Evolutionary conservation across 306 rosid species (phyloP).

Genomic region (Hippophae gyantsensis): DNA sequence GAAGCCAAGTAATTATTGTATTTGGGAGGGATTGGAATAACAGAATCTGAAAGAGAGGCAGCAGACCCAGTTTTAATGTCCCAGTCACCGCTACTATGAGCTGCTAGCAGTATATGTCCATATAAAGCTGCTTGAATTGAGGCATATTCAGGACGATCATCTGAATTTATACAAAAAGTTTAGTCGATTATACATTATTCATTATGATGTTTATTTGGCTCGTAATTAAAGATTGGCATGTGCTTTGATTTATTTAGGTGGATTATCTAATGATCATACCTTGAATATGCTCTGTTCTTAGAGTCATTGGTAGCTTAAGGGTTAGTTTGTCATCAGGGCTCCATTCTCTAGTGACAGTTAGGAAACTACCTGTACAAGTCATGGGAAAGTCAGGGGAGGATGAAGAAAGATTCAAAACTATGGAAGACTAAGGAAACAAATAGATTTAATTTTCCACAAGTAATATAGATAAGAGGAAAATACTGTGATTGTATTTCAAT

Average conservation of each 20-base stretch:
- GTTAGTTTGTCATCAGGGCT: constrained; percentile 44
- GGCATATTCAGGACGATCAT: constrained; percentile 57
- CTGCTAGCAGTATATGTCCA: constrained; percentile 73
- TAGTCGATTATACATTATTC: constrained; percentile 10
- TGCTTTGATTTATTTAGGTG: background rate
- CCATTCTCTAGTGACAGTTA: constrained; percentile 46
- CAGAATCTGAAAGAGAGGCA: constrained; percentile 38
- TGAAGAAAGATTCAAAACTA: background rate
- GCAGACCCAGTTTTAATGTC: constrained; percentile 33
- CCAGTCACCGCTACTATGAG: constrained; percentile 47
- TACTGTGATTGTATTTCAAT: background rate
- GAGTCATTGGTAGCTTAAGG: constrained; percentile 55
- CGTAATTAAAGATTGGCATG: constrained; percentile 1
- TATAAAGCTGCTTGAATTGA: constrained; percentile 65
- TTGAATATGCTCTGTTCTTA: constrained; percentile 59
- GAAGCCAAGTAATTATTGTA: constrained; percentile 45
- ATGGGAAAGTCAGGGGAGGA: background rate
- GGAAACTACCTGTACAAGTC: constrained; percentile 46
- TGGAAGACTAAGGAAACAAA: background rate
- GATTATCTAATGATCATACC: constrained; percentile 35
- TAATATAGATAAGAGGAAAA: background rate
- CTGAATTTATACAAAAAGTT: constrained; percentile 39
- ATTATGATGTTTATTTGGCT: background rate
- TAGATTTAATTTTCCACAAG: background rate
- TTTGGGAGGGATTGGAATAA: constrained; percentile 51